Evolutionary conservation across 352 stramenopile genomes (phyloP).

Genomic region (Thraustotheca clavata): DNA sequence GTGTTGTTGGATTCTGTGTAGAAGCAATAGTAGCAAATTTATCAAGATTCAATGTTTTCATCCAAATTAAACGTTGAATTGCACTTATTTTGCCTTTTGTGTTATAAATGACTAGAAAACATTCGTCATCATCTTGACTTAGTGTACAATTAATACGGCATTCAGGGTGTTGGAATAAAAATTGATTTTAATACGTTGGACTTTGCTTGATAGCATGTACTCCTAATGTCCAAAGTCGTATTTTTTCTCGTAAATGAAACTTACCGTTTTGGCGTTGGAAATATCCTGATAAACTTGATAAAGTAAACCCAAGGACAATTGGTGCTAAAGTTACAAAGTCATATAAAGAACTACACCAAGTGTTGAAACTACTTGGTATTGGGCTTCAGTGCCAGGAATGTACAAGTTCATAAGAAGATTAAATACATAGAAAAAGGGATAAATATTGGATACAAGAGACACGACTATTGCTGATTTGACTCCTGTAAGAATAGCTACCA

Average conservation of each 20-base stretch:
- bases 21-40: neutral
- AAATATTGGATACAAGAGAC: neutral
- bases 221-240: too few species aligned
- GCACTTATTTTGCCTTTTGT: neutral
- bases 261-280: too few species aligned
- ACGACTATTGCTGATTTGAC: neutral
- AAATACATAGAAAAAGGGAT: neutral
- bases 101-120: neutral
- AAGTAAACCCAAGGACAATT: neutral
- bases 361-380: neutral
- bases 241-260: too few species aligned
- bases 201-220: too few species aligned
- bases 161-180: too few species aligned
- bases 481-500: neutral
- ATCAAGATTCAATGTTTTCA: neutral
- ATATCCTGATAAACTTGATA: too few species aligned
- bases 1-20: neutral
- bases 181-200: too few species aligned
- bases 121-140: neutral
- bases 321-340: neutral
- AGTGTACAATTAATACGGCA: neutral
- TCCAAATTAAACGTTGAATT: neutral
- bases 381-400: neutral
- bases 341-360: neutral
- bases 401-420: neutral